Evolutionary conservation across 345 rosid species (phyloP).

Genomic region (Bruguiera sexangula): DNA sequence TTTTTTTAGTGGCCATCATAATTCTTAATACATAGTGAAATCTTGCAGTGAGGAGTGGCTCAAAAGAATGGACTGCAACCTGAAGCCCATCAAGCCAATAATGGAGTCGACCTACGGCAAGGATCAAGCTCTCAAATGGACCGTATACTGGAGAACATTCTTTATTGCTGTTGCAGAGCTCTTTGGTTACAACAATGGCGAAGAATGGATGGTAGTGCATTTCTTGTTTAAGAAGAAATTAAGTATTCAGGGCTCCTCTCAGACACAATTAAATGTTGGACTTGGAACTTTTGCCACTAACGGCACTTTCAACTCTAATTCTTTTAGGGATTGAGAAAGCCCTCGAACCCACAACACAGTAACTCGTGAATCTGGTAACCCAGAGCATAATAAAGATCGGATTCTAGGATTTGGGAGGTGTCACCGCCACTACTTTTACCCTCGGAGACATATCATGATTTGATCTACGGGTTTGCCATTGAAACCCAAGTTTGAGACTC

Average conservation of each 20-base stretch:
- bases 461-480: too few relatives aligned
- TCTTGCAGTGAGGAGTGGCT: conserved; percentile 77
- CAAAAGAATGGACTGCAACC: conserved; percentile 71
- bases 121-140: conserved; percentile 77
- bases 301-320: too few relatives aligned
- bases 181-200: conserved; percentile 76
- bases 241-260: conserved; percentile 5
- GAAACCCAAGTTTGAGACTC: too few relatives aligned
- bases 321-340: too few relatives aligned
- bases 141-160: conserved; percentile 82
- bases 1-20: neutral
- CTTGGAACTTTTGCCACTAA: neutral
- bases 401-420: too few relatives aligned
- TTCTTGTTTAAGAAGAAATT: conserved; percentile 78
- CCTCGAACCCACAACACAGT: too few relatives aligned
- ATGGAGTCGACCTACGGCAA: conserved; percentile 81
- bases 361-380: too few relatives aligned
- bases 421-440: too few relatives aligned
- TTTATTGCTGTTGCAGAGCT: conserved; percentile 83
- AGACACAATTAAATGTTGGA: neutral
- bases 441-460: too few relatives aligned
- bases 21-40: neutral
- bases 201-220: conserved; percentile 83
- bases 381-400: too few relatives aligned
- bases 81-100: conserved; percentile 47